Evolutionary conservation across 768 basidiomycete genomes (phyloP).

Genomic region (Lactarius trivialis): DNA sequence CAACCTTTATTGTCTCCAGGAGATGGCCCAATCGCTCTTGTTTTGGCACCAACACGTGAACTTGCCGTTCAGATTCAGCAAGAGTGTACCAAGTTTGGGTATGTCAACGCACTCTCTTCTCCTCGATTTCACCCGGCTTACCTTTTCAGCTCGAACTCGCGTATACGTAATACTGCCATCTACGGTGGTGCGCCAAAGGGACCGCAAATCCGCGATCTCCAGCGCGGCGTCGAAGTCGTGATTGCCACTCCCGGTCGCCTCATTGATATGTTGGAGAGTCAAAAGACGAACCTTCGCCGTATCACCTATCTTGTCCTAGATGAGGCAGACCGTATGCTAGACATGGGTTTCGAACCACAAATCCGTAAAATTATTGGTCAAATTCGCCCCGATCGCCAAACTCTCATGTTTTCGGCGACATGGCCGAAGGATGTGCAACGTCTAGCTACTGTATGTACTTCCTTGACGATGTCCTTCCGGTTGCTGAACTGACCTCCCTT

Average conservation of each 20-base stretch:
- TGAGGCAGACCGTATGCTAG: constrained; percentile 99
- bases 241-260: constrained; percentile 99
- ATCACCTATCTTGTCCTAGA: constrained; percentile 99
- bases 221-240: constrained; percentile 94
- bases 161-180: constrained; percentile 97
- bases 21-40: constrained; percentile 95
- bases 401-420: constrained; percentile 98
- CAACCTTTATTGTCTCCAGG: constrained; percentile 91
- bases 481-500: not conserved
- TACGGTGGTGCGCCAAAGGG: constrained; percentile 99
- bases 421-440: constrained; percentile 99
- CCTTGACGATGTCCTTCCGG: not conserved
- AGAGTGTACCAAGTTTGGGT: constrained; percentile 98
- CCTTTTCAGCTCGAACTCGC: constrained; percentile 67
- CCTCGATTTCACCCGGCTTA: constrained; percentile 1
- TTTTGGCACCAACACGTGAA: constrained; percentile 96
- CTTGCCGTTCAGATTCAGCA: constrained; percentile 98
- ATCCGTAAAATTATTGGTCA: constrained; percentile 97
- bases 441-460: constrained; percentile 65
- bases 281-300: constrained; percentile 93
- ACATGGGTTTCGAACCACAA: constrained; percentile 99
- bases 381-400: constrained; percentile 97
- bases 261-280: constrained; percentile 97
- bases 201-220: constrained; percentile 94
- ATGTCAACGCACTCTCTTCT: constrained; percentile 27